Evolutionary conservation across 257 asterid genomes (phyloP).

Genomic region (Ophiorrhiza pumila): DNA sequence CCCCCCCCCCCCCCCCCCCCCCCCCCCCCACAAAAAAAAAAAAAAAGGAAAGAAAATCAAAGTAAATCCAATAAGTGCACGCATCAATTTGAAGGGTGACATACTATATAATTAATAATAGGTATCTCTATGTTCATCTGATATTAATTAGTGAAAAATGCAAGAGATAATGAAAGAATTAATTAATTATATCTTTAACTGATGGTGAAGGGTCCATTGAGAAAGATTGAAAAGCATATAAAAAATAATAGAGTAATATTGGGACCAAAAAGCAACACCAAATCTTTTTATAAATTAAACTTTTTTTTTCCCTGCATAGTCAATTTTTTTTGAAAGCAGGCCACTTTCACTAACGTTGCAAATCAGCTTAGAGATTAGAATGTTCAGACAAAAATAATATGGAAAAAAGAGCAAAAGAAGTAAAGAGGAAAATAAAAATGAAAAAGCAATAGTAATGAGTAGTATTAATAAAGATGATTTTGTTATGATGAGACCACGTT

Average conservation of each 20-base stretch:
- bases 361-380: neutral
- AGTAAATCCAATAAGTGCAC: neutral
- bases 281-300: conserved; percentile 4
- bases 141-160: neutral
- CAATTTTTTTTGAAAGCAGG: conserved; percentile 8
- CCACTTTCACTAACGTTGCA: conserved; percentile 17
- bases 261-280: conserved; percentile 21
- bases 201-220: neutral
- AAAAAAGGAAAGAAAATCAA: no score
- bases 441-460: conserved; percentile 16
- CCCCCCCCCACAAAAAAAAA: no score
- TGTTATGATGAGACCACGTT: conserved; percentile 40
- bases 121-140: neutral
- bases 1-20: no score
- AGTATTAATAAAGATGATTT: conserved; percentile 25
- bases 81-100: no score
- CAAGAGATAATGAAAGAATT: neutral
- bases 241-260: no score
- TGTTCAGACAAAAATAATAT: neutral
- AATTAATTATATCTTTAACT: conserved; percentile 1
- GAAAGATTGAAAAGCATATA: neutral
- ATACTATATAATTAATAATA: no score
- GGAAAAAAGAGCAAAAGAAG: conserved; percentile 13
- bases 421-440: neutral
- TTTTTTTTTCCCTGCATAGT: neutral